These are phyloP conservation scores for Epichloe elymi DNA, from an alignment of 2,329 filamentous ascomycete species.

Conservation along the genomic window DNA sequence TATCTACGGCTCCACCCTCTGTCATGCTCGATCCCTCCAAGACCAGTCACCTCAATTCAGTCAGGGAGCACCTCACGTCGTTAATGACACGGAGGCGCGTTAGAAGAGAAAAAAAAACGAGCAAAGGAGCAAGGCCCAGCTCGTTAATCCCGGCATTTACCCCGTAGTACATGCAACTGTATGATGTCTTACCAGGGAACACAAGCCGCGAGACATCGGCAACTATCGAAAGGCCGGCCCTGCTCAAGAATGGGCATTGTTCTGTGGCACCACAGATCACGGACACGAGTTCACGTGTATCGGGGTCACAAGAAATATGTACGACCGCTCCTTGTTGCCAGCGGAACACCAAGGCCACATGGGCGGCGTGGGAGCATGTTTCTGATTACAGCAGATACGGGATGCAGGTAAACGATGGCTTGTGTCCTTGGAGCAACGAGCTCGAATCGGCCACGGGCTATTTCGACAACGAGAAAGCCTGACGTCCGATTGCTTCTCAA, in stretches of 20 bases:
- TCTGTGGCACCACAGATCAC: background rate
- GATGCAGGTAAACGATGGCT: background rate
- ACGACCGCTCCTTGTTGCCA: background rate
- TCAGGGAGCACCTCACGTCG: background rate
- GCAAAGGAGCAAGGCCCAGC: background rate
- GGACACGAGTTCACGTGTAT: constrained; percentile 2
- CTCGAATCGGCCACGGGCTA: no score
- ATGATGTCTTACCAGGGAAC: background rate
- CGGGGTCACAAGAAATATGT: background rate
- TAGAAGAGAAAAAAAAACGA: background rate
- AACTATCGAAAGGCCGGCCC: background rate
- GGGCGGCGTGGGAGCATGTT: background rate
- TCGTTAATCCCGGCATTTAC: background rate
- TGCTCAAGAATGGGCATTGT: background rate
- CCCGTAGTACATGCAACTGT: background rate
- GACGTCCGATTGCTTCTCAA: background rate
- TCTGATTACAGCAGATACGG: background rate
- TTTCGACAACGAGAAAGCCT: background rate
- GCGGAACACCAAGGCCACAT: background rate
- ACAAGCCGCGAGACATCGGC: background rate
- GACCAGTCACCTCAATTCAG: background rate
- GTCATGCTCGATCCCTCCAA: background rate
- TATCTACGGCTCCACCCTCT: background rate
- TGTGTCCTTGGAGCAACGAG: background rate
- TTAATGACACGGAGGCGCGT: background rate